phyloP scores from a whole-genome alignment of 371 early-diverging fungal species.

The Batkoa obscura region DNA sequence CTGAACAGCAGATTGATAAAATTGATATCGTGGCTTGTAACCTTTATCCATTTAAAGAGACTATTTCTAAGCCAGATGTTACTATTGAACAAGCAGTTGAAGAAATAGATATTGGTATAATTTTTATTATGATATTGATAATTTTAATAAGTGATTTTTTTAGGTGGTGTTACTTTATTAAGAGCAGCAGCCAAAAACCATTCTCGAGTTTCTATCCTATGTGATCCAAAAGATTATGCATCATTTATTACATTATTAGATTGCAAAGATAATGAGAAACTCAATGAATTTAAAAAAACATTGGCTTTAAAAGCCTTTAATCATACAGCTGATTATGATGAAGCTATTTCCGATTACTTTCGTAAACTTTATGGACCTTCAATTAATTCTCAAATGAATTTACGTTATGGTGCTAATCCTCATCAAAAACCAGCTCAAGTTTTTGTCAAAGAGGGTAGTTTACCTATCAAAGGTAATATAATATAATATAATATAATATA shows the following conservation, averaged over 20 bases:
- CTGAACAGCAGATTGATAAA: conserved; percentile 67
- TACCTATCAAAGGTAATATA: conserved; percentile 57
- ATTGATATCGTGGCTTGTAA: conserved; percentile 94
- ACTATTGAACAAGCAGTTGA: conserved; percentile 90
- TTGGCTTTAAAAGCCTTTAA: conserved; percentile 58
- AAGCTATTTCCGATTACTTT: conserved; percentile 87
- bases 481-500: background rate
- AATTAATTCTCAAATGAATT: conserved; percentile 49
- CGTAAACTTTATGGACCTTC: conserved; percentile 63
- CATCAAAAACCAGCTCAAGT: conserved; percentile 95
- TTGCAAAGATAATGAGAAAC: conserved; percentile 16
- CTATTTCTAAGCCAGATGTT: conserved; percentile 67
- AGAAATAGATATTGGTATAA: conserved; percentile 86
- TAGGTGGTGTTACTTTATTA: conserved; percentile 88
- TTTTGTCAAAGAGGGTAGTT: conserved; percentile 49
- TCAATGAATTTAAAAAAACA: conserved; percentile 21
- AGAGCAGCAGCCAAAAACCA: conserved; percentile 98
- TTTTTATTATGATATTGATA: background rate
- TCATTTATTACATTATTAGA: conserved; percentile 33
- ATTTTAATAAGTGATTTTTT: conserved; percentile 2
- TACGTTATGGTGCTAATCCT: conserved; percentile 95
- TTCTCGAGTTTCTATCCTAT: conserved; percentile 76
- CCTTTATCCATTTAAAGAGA: conserved; percentile 93
- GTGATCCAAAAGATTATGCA: conserved; percentile 85
- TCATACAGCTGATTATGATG: conserved; percentile 89